Evolutionary conservation across 805 yeast genomes (phyloP), one percentile per base, ranked within the genome.

Genomic region (Kodamaea hsintzibuensis): DNA sequence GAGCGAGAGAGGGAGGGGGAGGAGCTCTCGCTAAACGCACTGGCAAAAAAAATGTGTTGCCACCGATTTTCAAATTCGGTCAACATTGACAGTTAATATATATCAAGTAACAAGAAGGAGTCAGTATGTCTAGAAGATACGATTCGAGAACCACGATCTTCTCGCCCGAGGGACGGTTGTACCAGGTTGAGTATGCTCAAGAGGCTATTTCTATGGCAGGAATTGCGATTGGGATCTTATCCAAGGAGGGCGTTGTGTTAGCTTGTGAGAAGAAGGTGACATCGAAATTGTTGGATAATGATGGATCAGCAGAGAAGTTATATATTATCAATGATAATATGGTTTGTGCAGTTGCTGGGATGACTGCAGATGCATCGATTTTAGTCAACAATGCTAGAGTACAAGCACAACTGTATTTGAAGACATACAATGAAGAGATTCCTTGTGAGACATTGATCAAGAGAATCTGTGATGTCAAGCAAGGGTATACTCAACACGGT

Each of bases 111-210:
- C 3, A 2, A 38, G 39, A 30, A 17, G 16, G 45, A 35, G 35
- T 18, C 14, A 53, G 33, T 39, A 82, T 82, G 86, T 90, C 97
- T 62, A 88, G 98, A 88, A 86, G 99, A 83, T 95, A 95, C 91
- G 99, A 95, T 76, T 88, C 97, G 57, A 85, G 99, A 82, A 95
- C 99, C 50, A 95, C 99, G 3, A 96, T 95, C 66, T 95, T 95
- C 76, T 93, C 98, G 40, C 99, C 99, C 8, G 99, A 95, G 71
- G 99, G 99, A 40, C 84, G 99, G 73, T 81, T 95, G 54, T 95
- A 95, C 74, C 99, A 95, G 76, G 93, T 91, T 17, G 99, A 95
- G 73, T 95, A 95, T 65, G 99, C 98, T 2, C 83, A 91, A 67
- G 98, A 95, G 71, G 92, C 93, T 16, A 88, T 88, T 58, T 83